A percentile compares a stretch with the other conserved stretches of the same genome.
These are phyloP conservation scores for Cladosporium halotolerans DNA, from an alignment of 2,329 filamentous ascomycete species.

Conservation along the genomic window DNA sequence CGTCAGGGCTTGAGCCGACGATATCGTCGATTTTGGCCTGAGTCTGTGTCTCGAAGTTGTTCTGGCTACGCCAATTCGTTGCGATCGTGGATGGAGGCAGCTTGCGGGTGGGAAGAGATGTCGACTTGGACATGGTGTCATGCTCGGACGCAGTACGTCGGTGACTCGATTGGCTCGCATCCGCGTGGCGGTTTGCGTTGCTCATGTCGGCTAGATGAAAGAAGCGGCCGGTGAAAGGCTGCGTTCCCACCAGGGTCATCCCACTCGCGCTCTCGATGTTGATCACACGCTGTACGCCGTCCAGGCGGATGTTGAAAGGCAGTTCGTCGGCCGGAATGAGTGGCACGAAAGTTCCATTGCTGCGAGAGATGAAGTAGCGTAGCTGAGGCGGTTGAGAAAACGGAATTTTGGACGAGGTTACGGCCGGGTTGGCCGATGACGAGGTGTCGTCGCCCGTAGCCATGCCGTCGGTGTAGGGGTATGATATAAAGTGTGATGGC, in stretches of 20 bases:
- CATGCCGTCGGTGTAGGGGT: too few species aligned
- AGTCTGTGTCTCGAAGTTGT: constrained; percentile 13
- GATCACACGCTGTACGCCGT: constrained; percentile 32
- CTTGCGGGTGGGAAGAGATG: background rate
- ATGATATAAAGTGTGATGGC: too few species aligned
- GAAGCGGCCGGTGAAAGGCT: constrained; percentile 19
- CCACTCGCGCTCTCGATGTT: constrained; percentile 24
- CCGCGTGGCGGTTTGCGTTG: background rate
- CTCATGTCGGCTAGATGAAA: constrained; percentile 12
- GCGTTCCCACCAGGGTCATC: constrained; percentile 27
- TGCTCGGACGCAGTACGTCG: background rate
- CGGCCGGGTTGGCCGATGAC: too few species aligned
- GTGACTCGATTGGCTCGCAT: background rate
- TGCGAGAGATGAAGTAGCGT: constrained; percentile 27
- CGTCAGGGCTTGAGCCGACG: constrained; percentile 11
- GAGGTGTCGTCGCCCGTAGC: too few species aligned
- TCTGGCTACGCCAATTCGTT: constrained; percentile 21
- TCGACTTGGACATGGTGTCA: background rate
- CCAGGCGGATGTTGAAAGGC: constrained; percentile 32
- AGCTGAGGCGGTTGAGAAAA: background rate
- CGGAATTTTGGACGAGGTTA: too few species aligned
- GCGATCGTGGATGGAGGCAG: constrained; percentile 18
- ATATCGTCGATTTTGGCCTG: constrained; percentile 27
- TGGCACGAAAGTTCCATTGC: constrained; percentile 31
- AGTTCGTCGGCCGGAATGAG: constrained; percentile 40